These are phyloP conservation scores for Platismatia glauca DNA, from an alignment of 495 filamentous ascomycete genomes.

Conservation along the genomic window DNA sequence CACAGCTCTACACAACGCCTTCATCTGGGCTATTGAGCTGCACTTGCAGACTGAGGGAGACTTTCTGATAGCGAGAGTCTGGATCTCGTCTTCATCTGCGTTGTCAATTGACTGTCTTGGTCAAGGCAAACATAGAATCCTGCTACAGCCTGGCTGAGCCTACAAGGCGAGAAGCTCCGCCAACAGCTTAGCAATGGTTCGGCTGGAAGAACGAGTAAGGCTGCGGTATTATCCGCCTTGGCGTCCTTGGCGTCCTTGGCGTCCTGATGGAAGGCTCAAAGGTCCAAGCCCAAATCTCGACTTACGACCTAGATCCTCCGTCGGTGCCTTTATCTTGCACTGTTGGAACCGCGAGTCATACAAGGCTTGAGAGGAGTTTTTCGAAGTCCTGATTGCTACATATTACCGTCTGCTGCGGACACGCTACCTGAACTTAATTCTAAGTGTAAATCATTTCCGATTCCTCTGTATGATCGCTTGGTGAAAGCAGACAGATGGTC, in stretches of 20 bases:
- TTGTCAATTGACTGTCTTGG: background rate
- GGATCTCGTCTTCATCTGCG: background rate
- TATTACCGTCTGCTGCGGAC: background rate
- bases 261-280: no score
- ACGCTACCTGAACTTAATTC: background rate
- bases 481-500: no score
- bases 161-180: background rate
- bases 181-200: background rate
- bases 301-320: no score
- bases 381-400: background rate
- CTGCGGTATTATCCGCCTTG: background rate
- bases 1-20: slow-evolving; percentile 3
- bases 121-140: background rate
- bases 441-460: background rate
- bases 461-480: no score
- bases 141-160: no score
- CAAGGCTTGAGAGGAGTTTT: background rate
- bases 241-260: no score
- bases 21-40: background rate
- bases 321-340: no score
- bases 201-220: no score
- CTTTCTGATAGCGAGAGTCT: background rate
- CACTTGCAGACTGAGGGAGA: background rate
- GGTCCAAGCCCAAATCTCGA: background rate
- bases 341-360: no score